These are phyloP conservation scores for Citrus australasica DNA, from an alignment of 345 rosid genomes.

Conservation along the genomic window DNA sequence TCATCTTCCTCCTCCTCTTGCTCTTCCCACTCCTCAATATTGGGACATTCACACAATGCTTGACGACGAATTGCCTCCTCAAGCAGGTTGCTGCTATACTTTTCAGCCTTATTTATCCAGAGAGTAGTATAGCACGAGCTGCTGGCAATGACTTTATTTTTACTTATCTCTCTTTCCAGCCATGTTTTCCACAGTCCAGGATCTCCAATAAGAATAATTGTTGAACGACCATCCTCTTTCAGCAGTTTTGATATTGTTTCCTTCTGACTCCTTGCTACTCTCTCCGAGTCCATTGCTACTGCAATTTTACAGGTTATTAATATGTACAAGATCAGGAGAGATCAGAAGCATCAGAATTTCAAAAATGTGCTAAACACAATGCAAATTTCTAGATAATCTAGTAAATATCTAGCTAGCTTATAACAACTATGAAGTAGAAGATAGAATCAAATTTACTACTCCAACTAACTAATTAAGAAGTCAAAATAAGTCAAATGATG, in stretches of 20 bases:
- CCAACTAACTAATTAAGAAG: too few species aligned
- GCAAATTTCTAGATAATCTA: too few species aligned
- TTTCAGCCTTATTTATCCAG: conserved; percentile 28
- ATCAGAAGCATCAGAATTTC: too few species aligned
- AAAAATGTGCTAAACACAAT: too few species aligned
- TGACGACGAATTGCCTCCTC: conserved; percentile 37
- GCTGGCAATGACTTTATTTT: not conserved
- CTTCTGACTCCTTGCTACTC: not conserved
- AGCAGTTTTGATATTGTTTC: not conserved
- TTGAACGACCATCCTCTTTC: not conserved
- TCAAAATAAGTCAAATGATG: too few species aligned
- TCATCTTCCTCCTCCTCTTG: conserved; percentile 17
- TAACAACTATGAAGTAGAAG: too few species aligned
- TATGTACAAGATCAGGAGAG: too few species aligned
- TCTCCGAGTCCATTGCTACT: not conserved
- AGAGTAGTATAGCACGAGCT: conserved; percentile 14
- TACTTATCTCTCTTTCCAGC: conserved; percentile 17
- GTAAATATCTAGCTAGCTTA: too few species aligned
- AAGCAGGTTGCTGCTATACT: conserved; percentile 15
- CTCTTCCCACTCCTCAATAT: conserved; percentile 29
- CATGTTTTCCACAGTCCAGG: conserved; percentile 22
- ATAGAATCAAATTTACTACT: too few species aligned
- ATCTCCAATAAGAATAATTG: conserved; percentile 22
- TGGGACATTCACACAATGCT: conserved; percentile 15
- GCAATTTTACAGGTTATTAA: too few species aligned